These are phyloP conservation scores for Lupinus albus DNA, from an alignment of 306 rosid species.

Conservation along the genomic window DNA sequence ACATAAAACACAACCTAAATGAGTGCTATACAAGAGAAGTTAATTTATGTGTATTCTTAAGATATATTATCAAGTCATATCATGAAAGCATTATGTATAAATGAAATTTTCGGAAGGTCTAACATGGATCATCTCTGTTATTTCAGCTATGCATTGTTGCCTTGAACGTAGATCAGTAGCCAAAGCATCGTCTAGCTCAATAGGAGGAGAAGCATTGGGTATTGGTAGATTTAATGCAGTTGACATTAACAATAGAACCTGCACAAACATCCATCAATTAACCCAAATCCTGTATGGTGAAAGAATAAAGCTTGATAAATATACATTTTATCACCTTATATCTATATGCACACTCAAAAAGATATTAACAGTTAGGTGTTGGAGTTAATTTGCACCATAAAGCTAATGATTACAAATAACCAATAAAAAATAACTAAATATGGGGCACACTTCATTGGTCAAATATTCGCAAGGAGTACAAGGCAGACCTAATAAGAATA, in stretches of 20 bases:
- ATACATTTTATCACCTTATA: not conserved
- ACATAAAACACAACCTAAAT: not conserved
- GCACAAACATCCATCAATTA: slow-evolving; percentile 27
- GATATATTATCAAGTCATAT: not conserved
- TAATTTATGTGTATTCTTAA: not conserved
- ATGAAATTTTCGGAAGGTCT: slow-evolving; percentile 44
- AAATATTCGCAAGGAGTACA: not conserved
- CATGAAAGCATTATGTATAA: slow-evolving; percentile 8
- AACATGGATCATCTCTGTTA: slow-evolving; percentile 85
- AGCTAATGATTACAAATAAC: not conserved
- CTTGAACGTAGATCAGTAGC: slow-evolving; percentile 59
- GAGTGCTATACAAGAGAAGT: slow-evolving; percentile 11
- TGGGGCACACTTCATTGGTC: not conserved
- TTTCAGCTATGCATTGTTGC: slow-evolving; percentile 73
- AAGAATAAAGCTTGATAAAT: not conserved
- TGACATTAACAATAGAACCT: slow-evolving; percentile 73
- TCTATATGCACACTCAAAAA: not conserved
- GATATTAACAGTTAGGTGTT: not conserved
- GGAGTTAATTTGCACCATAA: not conserved
- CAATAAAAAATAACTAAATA: not conserved
- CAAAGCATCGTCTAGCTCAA: slow-evolving; percentile 44
- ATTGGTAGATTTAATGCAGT: slow-evolving; percentile 55
- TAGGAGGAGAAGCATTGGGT: slow-evolving; percentile 39
- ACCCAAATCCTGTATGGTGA: slow-evolving; percentile 6
- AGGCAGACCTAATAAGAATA: not conserved